Evolutionary conservation across 768 basidiomycete genomes (phyloP).

Genomic region (Phylloporus arenicola): DNA sequence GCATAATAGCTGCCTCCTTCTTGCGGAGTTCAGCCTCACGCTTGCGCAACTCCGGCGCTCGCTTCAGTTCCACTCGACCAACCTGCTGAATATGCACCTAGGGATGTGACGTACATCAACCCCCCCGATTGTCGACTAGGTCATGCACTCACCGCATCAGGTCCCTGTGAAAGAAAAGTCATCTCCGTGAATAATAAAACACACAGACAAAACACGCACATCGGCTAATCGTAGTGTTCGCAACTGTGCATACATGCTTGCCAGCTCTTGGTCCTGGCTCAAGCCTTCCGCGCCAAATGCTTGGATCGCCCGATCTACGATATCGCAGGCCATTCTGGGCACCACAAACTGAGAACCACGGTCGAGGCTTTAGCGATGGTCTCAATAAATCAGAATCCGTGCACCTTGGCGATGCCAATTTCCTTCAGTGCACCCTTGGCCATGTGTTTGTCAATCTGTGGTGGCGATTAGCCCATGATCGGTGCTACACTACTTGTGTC

Average conservation of each 20-base stretch:
- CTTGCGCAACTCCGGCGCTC: slow-evolving; percentile 56
- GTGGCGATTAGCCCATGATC: slow-evolving; percentile 2
- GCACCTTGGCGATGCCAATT: slow-evolving; percentile 94
- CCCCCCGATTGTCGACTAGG: background rate
- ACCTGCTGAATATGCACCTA: slow-evolving; percentile 95
- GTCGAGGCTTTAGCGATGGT: background rate
- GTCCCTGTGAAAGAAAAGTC: slow-evolving; percentile 45
- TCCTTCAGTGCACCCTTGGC: slow-evolving; percentile 97
- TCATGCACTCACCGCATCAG: slow-evolving; percentile 57
- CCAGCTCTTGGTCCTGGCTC: slow-evolving; percentile 83
- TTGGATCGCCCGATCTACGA: slow-evolving; percentile 96
- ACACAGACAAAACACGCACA: slow-evolving; percentile 39
- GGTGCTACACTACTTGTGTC: background rate
- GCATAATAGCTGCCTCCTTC: slow-evolving; percentile 57
- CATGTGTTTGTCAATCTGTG: slow-evolving; percentile 79
- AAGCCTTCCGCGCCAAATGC: slow-evolving; percentile 95
- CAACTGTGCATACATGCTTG: slow-evolving; percentile 68
- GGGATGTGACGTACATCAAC: slow-evolving; percentile 8
- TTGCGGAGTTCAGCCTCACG: slow-evolving; percentile 50
- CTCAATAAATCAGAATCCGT: slow-evolving; percentile 5
- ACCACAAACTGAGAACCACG: slow-evolving; percentile 72
- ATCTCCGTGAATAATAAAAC: slow-evolving; percentile 3
- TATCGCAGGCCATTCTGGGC: slow-evolving; percentile 79
- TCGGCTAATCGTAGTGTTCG: slow-evolving; percentile 87
- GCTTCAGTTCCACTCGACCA: slow-evolving; percentile 81